A percentile compares a stretch with the other conserved stretches of the same genome.
These are phyloP conservation scores for Ottelia alismoides DNA, from an alignment of 106 monocot species.

Conservation along the genomic window DNA sequence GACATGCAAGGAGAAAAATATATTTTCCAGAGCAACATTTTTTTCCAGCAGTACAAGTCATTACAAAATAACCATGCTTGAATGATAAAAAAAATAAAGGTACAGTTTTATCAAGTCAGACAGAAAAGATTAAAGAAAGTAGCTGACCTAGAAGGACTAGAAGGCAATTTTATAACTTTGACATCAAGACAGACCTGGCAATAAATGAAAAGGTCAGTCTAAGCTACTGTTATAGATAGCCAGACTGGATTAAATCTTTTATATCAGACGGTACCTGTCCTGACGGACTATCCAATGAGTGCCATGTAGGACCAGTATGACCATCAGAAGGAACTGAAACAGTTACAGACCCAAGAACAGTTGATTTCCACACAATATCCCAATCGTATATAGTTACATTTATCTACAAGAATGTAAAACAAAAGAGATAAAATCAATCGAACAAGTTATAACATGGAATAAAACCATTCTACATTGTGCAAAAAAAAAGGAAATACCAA, in stretches of 20 bases:
- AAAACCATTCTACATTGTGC: too few species aligned
- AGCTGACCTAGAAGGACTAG: constrained; percentile 56
- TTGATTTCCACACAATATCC: constrained; percentile 99
- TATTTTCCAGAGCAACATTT: too few species aligned
- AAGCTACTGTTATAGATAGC: not conserved
- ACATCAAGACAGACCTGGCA: constrained; percentile 96
- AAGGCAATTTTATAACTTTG: constrained; percentile 47
- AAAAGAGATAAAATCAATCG: not conserved
- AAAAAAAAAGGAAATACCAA: too few species aligned
- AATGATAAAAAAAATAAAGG: too few species aligned
- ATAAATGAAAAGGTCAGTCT: too few species aligned
- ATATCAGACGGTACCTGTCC: constrained; percentile 79
- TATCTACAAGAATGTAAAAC: constrained; percentile 38
- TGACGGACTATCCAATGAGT: constrained; percentile 65
- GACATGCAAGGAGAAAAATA: too few species aligned
- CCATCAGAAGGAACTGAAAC: constrained; percentile 75
- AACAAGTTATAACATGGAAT: too few species aligned
- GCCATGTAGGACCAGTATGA: constrained; percentile 74
- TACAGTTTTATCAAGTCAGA: not conserved
- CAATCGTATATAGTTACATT: constrained; percentile 96
- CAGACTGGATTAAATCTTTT: too few species aligned
- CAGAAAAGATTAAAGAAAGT: constrained; percentile 10
- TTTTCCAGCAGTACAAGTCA: too few species aligned
- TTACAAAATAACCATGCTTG: too few species aligned
- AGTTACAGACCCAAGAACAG: constrained; percentile 86